Conservation (phyloP, 2,329 filamentous ascomycete genomes). For the Diatrype stigma region DNA sequence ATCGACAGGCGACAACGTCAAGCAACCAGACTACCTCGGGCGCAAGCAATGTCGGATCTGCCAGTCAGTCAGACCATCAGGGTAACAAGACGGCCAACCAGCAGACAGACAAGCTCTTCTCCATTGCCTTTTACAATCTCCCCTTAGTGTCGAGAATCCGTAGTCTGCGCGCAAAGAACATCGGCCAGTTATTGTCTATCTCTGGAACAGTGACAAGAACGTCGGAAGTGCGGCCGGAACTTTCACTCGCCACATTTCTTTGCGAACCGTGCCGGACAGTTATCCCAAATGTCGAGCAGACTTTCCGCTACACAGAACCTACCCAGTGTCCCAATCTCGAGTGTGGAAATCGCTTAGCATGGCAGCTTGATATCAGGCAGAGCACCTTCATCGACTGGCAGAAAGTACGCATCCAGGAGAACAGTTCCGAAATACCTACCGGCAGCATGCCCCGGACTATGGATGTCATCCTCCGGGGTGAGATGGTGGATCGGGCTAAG, state of each 20-base stretch:
- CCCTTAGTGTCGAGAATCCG: constrained; percentile 83
- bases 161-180: constrained; percentile 80
- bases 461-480: constrained; percentile 92
- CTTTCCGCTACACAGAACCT: constrained; percentile 94
- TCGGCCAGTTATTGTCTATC: constrained; percentile 90
- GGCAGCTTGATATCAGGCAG: constrained; percentile 93
- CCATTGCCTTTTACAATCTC: constrained; percentile 88
- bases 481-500: constrained; percentile 96
- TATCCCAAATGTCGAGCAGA: constrained; percentile 90
- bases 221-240: constrained; percentile 90
- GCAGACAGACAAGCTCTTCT: constrained; percentile 94
- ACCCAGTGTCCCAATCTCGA: constrained; percentile 87
- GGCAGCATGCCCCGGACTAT: constrained; percentile 98
- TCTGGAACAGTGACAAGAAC: constrained; percentile 96
- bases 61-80: constrained; percentile 59
- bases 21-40: constrained; percentile 68
- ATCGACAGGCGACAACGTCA: constrained; percentile 77
- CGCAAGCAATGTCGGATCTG: constrained; percentile 57
- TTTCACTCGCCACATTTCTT: constrained; percentile 86
- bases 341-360: constrained; percentile 87
- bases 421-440: constrained; percentile 95
- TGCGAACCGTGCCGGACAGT: constrained; percentile 84
- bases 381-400: constrained; percentile 99
- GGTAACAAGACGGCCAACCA: constrained; percentile 80
- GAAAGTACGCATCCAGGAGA: constrained; percentile 96